Evolutionary conservation across 2,329 filamentous ascomycete species (phyloP), one percentile per base, ranked within the genome.

Genomic region (Bipolaris cookei): DNA sequence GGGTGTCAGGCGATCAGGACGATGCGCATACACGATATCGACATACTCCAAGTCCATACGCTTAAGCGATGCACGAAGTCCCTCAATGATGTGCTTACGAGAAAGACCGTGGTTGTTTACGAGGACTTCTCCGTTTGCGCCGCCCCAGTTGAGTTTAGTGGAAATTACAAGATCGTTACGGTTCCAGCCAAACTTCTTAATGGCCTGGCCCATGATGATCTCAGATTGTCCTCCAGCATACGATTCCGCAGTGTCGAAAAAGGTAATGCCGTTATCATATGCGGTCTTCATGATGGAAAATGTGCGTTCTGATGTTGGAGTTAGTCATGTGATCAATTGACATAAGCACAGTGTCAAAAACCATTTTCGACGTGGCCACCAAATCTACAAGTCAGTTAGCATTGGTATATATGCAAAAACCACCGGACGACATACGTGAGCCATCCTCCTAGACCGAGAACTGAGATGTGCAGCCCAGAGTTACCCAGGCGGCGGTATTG

Each of bases 391-490:
- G 20, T 38, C 5, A 32, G 35, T 65, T 7, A 61, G 37, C 43
- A 30, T 14, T 6, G 38, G 0, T 14, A 49, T 4, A 8, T 11
- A 25, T 11, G 16, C 5, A 4, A 49, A 2, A 6, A 28, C 20
- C 5, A 47, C 0, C 11, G 25, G 23, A 37, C 8, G 23, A 60
- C 89, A 63, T 90, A 91, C 3, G 90, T 92, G 57, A 92, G 81
- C 77, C 76, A 80, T 52, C 77, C 77, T 50, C 79, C 90, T 5
- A 92, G 80, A 8, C 87, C 88, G 57, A 92, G 88, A 34, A 86
- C 83, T 21, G 89, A 92, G 20, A 92, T 88, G 73, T 91, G 86
- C 23, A 92, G 82, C 47, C 90, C 89, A 10, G 89, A 90, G 45
- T 86, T 85, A 66, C 90, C 89, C 8, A 91, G 83, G 76, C 86